These are phyloP conservation scores for Hanseniaspora mollemarum DNA, from an alignment of 805 yeast genomes.

Conservation along the genomic window DNA sequence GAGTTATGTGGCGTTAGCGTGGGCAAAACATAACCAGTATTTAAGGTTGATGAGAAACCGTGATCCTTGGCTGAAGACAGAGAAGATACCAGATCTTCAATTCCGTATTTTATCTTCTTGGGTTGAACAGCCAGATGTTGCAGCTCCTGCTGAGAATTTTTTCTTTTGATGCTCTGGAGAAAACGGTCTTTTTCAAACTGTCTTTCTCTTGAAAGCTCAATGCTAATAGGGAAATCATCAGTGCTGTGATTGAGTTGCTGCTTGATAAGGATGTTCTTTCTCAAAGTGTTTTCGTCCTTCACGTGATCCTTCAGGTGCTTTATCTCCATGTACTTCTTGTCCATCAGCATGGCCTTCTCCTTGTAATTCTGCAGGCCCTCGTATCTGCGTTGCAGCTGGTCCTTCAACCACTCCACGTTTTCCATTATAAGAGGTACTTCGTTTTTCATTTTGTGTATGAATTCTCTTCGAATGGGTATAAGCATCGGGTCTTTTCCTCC, in stretches of 20 bases:
- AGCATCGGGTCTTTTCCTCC: constrained; percentile 1
- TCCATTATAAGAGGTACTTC: constrained; percentile 29
- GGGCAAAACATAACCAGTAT: constrained; percentile 9
- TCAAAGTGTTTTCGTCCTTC: constrained; percentile 5
- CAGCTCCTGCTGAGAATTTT: not conserved
- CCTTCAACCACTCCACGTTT: constrained; percentile 25
- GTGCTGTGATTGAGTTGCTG: not conserved
- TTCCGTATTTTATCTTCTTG: constrained; percentile 12
- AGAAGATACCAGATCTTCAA: constrained; percentile 16
- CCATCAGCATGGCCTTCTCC: not conserved
- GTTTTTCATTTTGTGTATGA: constrained; percentile 23
- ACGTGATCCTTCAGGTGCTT: not conserved
- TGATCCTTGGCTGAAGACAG: not conserved
- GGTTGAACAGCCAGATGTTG: not conserved
- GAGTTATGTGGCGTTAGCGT: constrained; percentile 9
- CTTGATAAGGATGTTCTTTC: constrained; percentile 1
- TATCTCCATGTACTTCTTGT: not conserved
- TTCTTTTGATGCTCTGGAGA: constrained; percentile 13
- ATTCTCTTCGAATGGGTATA: constrained; percentile 19
- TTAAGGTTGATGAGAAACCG: not conserved
- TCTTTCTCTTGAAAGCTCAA: constrained; percentile 4
- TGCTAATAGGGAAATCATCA: constrained; percentile 3
- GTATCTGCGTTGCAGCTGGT: constrained; percentile 19
- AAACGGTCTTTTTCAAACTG: constrained; percentile 14
- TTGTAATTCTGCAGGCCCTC: not conserved